Base-by-base conservation (phyloP, 352 stramenopile genomes). In the Globisporangium abappressorium region DNA sequence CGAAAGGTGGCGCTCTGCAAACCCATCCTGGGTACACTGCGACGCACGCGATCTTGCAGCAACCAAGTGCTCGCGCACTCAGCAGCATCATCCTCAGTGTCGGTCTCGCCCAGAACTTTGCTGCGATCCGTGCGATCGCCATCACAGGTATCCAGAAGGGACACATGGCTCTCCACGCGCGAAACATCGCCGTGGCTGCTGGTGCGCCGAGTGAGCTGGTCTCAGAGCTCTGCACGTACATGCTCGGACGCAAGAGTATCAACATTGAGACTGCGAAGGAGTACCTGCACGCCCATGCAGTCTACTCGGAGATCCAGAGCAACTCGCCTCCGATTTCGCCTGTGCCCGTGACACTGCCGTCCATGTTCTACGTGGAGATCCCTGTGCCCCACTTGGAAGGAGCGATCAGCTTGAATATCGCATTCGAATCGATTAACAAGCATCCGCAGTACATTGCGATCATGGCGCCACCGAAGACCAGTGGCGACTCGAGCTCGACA, bases 301-400 rank as follows among this genome's bases (percentile, higher is more conserved):
- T 95, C 46, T 95, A 88, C 61, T 81, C 75, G 6, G 84, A 93
- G 74, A 89, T 94, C 53, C 76, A 85, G 36, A 77, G 69, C 68
- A 76, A 70, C 54, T 89, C 80, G 55, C 79, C 80, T 1, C 65
- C 68, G 9, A 59, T 2, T 22, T 84, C 41, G 68, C 77, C 20
- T 26, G 70, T 68, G 34, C 65, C 65, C 1, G 69, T 75, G 64
- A 65, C 73, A 22, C 62, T 87, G 65, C 87, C 87, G 33, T 93
- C 85, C 33, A 95, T 94, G 87, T 91, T 95, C 64, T 95, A 93
- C 65, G 85, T 95, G 22, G 87, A 93, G 72, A 80, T 95, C 57
- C 79, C 80, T 1, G 84, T 93, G 41, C 87, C 85, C 2, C 81
- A 88, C 51, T 64, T 93, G 28, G 82, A 92, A 63, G 72, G 76